Base-by-base conservation (phyloP, 148 eudicot genomes). In the Nepenthes mirabilis region DNA sequence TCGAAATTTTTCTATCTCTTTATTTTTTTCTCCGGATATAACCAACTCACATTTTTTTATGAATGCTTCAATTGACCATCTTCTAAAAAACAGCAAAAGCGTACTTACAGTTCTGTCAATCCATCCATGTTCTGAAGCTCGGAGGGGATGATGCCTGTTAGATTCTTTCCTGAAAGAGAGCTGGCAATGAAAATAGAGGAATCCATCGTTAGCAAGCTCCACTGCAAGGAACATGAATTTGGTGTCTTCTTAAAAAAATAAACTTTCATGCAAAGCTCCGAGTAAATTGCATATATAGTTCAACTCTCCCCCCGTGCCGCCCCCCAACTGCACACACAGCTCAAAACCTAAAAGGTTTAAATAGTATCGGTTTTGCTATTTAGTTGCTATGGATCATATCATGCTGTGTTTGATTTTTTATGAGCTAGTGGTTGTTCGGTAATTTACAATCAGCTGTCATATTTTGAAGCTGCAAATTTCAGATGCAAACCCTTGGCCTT, bases 111-210 rank as follows among this genome's bases (percentile, higher is more conserved):
- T 58, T 93, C 95, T 54, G 76, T 77, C 68, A 93, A 66, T 64
- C 74, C 85, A 11, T 86, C 85, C 89, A 93, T 83, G 73, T 80
- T 80, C 61, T 83, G 79, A n/a, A 93, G 69, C 70, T 73, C 95
- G 43, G 75, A 66, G 59, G 95, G 96, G 64, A 93, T 80, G 33
- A 55, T 73, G 37, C 95, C 95, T 57, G 75, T 75, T 69, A 93
- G 12, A 55, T 80, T 83, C 80, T 70, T 86, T 10, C 80, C 70
- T 63, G 96, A 86, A 63, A 93, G 79, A 61, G 61, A 69, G 66
- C 98, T 91, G 85, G 64, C 56, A 47, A 53, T 61, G 63, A 71
- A 63, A 55, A 43, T 61, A 71, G 67, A 55, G 62, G 61, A 60
- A 59, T 64, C 43, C 32, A 58, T 52, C 3, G 59, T 65, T 54